Evolutionary conservation across 495 filamentous ascomycete genomes (phyloP), one percentile per base, ranked within the genome.

Genomic region (Barbatosphaeria neglecta): DNA sequence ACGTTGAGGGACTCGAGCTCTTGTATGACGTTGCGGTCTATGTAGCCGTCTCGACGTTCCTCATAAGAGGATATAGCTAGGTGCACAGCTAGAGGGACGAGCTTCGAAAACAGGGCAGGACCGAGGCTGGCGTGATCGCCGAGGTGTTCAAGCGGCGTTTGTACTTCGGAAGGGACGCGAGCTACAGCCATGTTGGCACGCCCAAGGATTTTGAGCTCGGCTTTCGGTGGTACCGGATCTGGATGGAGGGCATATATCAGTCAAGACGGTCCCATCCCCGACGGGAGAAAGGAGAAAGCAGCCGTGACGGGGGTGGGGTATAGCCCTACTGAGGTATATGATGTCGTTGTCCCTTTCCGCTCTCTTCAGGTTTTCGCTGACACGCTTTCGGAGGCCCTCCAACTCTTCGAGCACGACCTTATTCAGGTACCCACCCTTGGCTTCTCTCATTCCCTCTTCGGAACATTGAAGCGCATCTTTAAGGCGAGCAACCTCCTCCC

Each of bases 291-390:
- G 15, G 15, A 17, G 1, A 4, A n/a, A 6, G 16, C 5, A 9
- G 7, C 35, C 13, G 25, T 16, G 15, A 8, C 0, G n/a, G 27
- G 11, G 35, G 2, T 11, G 19, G 6, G 40, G n/a, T n/a, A n/a
- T n/a, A n/a, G n/a, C n/a, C 53, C 45, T 63, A 73, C 75, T 77
- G 4, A 96, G 68, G 60, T 97, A 98, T 16, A 98, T 95, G 41
- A 93, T 64, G 63, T 98, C 87, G 51, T 98, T 98, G 56, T 98
- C 92, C 61, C 87, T 94, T 62, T 97, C 92, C 0, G 92, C 90
- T 41, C 90, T 70, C 62, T 93, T 95, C 47, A 98, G 56, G 52
- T 94, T 87, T 49, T 95, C 89, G 38, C 80, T 69, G 2, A 96
- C 84, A 43, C 81, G 80, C 47, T 68, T 83, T 66, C 90, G 95